Conservation (phyloP, 306 rosid species). For the Vigna radiata region DNA sequence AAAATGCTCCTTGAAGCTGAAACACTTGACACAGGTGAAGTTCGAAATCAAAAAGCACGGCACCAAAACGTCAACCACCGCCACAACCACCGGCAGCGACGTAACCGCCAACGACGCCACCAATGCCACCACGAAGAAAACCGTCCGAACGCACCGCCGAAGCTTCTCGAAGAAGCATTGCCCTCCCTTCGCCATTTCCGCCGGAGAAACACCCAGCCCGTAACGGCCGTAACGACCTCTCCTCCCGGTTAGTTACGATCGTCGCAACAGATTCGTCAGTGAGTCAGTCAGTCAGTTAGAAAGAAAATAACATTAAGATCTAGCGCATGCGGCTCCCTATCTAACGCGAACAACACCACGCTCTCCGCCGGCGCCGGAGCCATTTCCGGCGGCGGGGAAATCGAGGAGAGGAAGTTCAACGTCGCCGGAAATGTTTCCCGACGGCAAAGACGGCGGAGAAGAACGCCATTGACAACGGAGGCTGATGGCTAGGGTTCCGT, state of each 20-base stretch:
- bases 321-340: constrained; percentile 44
- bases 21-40: constrained; percentile 82
- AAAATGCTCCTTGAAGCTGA: constrained; percentile 70
- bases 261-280: constrained; percentile 28
- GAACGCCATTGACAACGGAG: constrained; percentile 45
- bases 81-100: constrained; percentile 87
- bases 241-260: constrained; percentile 45
- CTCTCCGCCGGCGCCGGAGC: constrained; percentile 50
- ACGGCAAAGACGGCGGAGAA: not conserved
- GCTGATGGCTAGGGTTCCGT: constrained; percentile 51
- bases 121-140: constrained; percentile 87
- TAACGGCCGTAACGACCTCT: constrained; percentile 36
- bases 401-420: constrained; percentile 26
- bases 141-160: constrained; percentile 75
- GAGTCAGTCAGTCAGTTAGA: constrained; percentile 1
- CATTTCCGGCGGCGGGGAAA: constrained; percentile 59
- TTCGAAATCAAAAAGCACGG: constrained; percentile 77
- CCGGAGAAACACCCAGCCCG: constrained; percentile 33
- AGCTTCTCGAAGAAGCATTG: constrained; percentile 66
- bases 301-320: constrained; percentile 8
- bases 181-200: constrained; percentile 81
- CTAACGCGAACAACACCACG: constrained; percentile 10
- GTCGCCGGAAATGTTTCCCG: constrained; percentile 9
- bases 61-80: constrained; percentile 73
- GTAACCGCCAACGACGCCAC: constrained; percentile 76